Conservation (phyloP, 495 filamentous ascomycete species). For the Daldinia childiae region DNA sequence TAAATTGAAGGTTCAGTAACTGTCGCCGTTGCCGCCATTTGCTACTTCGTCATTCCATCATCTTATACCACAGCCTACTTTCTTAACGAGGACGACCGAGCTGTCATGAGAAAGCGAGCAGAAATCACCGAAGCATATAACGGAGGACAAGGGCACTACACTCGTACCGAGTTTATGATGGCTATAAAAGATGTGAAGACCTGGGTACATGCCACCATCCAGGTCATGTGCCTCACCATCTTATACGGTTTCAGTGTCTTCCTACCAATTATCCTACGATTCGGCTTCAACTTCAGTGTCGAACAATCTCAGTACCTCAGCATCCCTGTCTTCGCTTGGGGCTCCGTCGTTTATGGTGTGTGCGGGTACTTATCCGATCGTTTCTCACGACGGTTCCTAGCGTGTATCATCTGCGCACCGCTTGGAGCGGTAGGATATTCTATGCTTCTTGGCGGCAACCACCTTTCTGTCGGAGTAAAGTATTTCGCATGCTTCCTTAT, state of each 20-base stretch:
- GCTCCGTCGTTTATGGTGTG: slow-evolving; percentile 67
- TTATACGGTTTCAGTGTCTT: slow-evolving; percentile 79
- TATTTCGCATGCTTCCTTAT: slow-evolving; percentile 73
- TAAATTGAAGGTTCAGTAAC: slow-evolving; percentile 52
- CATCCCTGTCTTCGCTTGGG: slow-evolving; percentile 74
- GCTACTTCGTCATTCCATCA: slow-evolving; percentile 49
- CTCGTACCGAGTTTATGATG: slow-evolving; percentile 53
- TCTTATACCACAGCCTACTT: slow-evolving; percentile 58
- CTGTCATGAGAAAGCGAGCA: slow-evolving; percentile 57
- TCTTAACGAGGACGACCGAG: slow-evolving; percentile 65
- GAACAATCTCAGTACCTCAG: slow-evolving; percentile 73
- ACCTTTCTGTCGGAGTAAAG: slow-evolving; percentile 65
- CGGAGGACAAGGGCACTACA: slow-evolving; percentile 66
- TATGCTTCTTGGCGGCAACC: slow-evolving; percentile 62
- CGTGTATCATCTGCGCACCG: slow-evolving; percentile 61
- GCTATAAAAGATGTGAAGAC: slow-evolving; percentile 65
- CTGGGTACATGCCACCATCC: slow-evolving; percentile 68
- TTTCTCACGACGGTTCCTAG: slow-evolving; percentile 65
- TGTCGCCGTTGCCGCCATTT: slow-evolving; percentile 42
- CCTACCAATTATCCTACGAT: slow-evolving; percentile 75
- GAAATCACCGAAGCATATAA: slow-evolving; percentile 65
- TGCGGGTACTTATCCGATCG: slow-evolving; percentile 68
- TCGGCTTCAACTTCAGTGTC: slow-evolving; percentile 69
- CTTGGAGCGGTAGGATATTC: slow-evolving; percentile 71
- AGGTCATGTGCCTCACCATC: slow-evolving; percentile 73